These are phyloP conservation scores for Sarocladium strictum DNA, from an alignment of 2,329 filamentous ascomycete genomes.

Conservation along the genomic window DNA sequence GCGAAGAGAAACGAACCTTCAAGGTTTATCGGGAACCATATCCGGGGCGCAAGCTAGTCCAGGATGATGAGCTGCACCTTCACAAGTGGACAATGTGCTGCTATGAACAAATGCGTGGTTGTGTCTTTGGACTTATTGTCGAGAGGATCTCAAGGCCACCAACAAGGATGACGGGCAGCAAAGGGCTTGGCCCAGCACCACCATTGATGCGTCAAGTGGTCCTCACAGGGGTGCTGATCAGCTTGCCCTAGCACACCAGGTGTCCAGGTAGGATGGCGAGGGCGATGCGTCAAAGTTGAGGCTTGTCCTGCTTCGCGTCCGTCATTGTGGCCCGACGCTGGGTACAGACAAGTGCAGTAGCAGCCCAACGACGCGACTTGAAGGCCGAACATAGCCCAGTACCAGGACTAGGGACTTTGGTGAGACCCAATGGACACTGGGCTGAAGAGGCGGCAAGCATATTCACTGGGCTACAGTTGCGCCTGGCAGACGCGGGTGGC, in stretches of 20 bases:
- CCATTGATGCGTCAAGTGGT: not conserved
- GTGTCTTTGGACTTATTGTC: too few species aligned
- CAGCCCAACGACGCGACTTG: not conserved
- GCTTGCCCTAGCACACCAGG: not conserved
- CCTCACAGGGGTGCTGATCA: not conserved
- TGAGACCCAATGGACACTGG: not conserved
- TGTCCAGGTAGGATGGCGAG: not conserved
- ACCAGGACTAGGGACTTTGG: slow-evolving; percentile 1
- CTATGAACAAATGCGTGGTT: too few species aligned
- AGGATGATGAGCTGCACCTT: too few species aligned
- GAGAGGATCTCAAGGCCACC: too few species aligned
- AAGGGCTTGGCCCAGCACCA: not conserved
- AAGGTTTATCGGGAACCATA: too few species aligned
- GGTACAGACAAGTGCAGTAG: not conserved
- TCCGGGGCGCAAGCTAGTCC: too few species aligned
- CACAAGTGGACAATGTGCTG: too few species aligned
- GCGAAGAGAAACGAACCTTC: too few species aligned
- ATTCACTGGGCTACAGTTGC: not conserved
- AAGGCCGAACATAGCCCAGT: not conserved
- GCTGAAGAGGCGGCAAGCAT: not conserved
- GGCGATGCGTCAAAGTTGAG: not conserved
- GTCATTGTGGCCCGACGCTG: not conserved
- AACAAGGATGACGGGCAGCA: not conserved
- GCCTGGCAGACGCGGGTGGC: not conserved
- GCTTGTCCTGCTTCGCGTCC: not conserved